Percentiles rank a stretch among this genome's conserved stretches.
Evolutionary conservation across 192 early-diverging fungal species (phyloP).

Genomic region (Coemansia sp.): DNA sequence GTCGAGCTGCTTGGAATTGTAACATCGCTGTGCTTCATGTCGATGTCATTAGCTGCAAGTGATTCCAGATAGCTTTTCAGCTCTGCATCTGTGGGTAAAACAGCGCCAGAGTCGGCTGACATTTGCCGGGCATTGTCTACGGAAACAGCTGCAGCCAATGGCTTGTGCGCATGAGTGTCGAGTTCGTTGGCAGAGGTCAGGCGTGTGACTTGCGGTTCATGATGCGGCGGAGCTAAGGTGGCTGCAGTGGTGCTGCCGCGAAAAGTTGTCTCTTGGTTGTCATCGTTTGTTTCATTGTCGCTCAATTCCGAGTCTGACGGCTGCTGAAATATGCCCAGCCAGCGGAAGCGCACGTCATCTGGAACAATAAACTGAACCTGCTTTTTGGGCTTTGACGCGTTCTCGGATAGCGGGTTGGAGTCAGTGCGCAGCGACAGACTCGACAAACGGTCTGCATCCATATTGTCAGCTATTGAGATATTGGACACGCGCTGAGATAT

Average conservation of each 20-base stretch:
- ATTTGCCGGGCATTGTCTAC: neutral
- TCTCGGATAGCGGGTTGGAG: no score
- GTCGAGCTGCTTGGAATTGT: slow-evolving; percentile 15
- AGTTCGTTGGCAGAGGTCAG: neutral
- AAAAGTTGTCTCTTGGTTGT: slow-evolving; percentile 1
- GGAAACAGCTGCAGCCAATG: neutral
- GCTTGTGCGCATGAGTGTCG: slow-evolving; percentile 1
- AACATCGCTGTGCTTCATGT: neutral
- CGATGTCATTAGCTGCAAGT: neutral
- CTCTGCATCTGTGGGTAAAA: neutral
- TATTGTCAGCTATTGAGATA: slow-evolving; percentile 12
- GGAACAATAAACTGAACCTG: slow-evolving; percentile 48
- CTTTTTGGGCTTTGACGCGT: slow-evolving; percentile 7
- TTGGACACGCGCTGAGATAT: slow-evolving; percentile 33
- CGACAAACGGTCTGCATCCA: neutral
- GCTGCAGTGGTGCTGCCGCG: neutral
- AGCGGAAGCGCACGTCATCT: slow-evolving; percentile 52
- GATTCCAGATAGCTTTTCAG: neutral
- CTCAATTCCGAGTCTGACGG: slow-evolving; percentile 24
- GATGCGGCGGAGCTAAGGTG: no score
- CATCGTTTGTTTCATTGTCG: neutral
- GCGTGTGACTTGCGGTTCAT: slow-evolving; percentile 3
- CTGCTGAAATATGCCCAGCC: slow-evolving; percentile 50
- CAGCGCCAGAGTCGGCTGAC: neutral
- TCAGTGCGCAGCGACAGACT: neutral